phyloP scores from a whole-genome alignment of 2,329 filamentous ascomycete genomes.

The Beauveria pseudobassiana region DNA sequence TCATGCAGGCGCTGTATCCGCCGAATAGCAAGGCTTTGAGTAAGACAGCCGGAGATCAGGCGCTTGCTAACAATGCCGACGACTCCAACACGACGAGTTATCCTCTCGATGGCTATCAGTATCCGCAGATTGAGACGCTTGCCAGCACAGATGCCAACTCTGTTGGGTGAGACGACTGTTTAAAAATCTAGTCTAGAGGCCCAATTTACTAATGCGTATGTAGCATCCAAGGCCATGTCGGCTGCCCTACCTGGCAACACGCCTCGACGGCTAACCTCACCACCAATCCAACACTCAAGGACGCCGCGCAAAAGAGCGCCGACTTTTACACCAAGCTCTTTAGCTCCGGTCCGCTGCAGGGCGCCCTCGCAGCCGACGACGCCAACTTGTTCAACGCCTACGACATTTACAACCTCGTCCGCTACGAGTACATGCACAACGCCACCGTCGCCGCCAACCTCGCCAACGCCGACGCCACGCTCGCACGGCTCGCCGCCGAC shows the following conservation, averaged over 20 bases:
- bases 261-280: constrained; percentile 22
- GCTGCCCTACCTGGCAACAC: constrained; percentile 31
- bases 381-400: constrained; percentile 43
- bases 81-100: constrained; percentile 40
- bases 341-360: constrained; percentile 27
- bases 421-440: constrained; percentile 47
- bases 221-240: constrained; percentile 31
- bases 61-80: constrained; percentile 35
- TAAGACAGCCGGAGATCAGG: constrained; percentile 20
- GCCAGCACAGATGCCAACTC: constrained; percentile 36
- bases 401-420: constrained; percentile 46
- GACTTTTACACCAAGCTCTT: constrained; percentile 39
- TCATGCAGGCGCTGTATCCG: constrained; percentile 80
- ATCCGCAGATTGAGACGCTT: constrained; percentile 58
- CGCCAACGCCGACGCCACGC: constrained; percentile 20
- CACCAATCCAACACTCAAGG: constrained; percentile 18
- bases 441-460: constrained; percentile 33
- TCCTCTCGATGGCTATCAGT: constrained; percentile 73
- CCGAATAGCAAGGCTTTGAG: constrained; percentile 42
- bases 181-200: neutral
- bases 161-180: constrained; percentile 31
- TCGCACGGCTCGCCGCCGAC: constrained; percentile 48
- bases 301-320: constrained; percentile 22
- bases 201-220: constrained; percentile 1
- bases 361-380: constrained; percentile 25